Evolutionary conservation across 2,329 filamentous ascomycete genomes (phyloP), one percentile per base, ranked within the genome.

Genomic region (Talaromyces amestolkiae): DNA sequence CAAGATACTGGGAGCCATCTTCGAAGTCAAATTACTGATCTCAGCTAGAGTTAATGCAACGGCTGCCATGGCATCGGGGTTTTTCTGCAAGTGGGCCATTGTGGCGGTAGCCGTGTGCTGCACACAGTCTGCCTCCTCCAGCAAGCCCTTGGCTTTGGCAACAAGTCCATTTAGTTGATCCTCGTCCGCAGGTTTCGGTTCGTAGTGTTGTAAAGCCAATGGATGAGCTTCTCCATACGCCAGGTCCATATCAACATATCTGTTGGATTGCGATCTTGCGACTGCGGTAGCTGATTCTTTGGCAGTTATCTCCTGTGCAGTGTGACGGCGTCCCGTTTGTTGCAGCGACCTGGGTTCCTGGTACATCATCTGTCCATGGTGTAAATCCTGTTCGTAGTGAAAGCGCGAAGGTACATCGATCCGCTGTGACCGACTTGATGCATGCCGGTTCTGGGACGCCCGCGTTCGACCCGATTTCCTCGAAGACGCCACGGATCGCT

Each of bases 1-100:
- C 7, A 99, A 80, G 22, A 94, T 91, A 1, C 88, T 86, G 0
- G 95, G 95, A 0, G 91, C 91, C 85, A 97, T 89, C 76, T 96
- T 96, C 61, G 86, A 85, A 0, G 92, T 84, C 3, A 98, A 78
- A 27, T 89, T 89, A 67, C 91, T 95, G 69, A 99, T 90, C 78
- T 99, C 95, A 13, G 93, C 94, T 7, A 99, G 85, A 0, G 94
- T 93, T 37, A 99, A 85, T 0, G 93, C 96, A 1, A 99, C 94
- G 9, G 95, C 94, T 1, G 95, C 95, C 62, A 97, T 92, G 2
- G 92, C 91, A 69, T 99, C 92, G 0, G 95, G 93, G 76, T 89
- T 94, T 82, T 88, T 87, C 73, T 92, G 89, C 3, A 93, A 81
- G 69, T 92, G 90, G 53, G 89, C 82, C 71, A 99, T 97, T 68